Base-by-base conservation (phyloP, 805 yeast species). In the Candida quercuum region DNA sequence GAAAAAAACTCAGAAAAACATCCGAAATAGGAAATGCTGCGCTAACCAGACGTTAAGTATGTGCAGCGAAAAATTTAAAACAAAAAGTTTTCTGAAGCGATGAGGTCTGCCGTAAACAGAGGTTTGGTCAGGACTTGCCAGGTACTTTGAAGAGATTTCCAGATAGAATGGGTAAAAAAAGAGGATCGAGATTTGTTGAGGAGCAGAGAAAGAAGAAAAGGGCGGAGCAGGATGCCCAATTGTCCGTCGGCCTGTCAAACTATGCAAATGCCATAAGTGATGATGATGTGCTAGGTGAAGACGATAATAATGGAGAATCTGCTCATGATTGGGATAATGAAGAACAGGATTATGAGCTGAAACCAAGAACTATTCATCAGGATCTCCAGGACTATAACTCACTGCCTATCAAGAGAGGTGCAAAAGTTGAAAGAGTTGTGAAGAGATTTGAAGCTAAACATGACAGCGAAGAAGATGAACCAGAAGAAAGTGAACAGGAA, bases 361-460 rank as follows among this genome's bases (percentile, higher is more conserved):
- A 56, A 39, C 95, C 96, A 2, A 72, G 98, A 57, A 51, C 59
- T 3, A 60, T 77, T 45, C 61, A 66, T 11, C 62, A 61, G 10
- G 70, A 66, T 6, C 67, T 64, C 5, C 69, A 66, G 4, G 64
- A 54, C 16, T 69, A 72, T 5, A 96, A 85, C 54, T 81, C 83
- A 10, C 68, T 91, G 38, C 98, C 98, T 1, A 85, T 89, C 37
- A 84, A 82, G 51, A 68, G 71, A 13, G 86, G 78, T 44, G 96
- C 96, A 38, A 71, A 67, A 36, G 67, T 91, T n/a, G 76, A 81
- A 59, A 70, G 95, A 51, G 85, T 79, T 6, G 55, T 76, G 45
- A 66, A 63, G 49, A 47, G 43, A 36, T 49, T 51, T 38, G 54
- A 30, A 9, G 35, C 37, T 19, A 44, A 42, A 32, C 43, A 40